Evolutionary conservation across 345 rosid species (phyloP), one percentile per base, ranked within the genome.

Genomic region (Anacardium occidentale): DNA sequence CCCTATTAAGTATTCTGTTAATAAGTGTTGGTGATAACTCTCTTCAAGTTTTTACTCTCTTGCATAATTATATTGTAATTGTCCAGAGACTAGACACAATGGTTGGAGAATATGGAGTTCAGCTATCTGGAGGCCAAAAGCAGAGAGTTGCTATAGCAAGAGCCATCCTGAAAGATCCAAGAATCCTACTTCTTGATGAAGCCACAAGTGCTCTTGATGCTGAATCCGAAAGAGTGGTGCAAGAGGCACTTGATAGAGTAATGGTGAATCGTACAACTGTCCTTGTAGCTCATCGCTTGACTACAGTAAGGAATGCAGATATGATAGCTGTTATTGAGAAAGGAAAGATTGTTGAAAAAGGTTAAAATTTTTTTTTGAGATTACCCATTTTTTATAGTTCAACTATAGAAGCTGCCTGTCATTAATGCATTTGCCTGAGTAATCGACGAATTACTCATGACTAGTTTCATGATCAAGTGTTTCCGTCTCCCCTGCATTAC

Each of bases 61-160:
- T 47, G n/a, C 29, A 48, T 17, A 29, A 17, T 3, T 64, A 14
- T 53, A 15, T 59, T 17, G 13, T 44, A 25, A 3, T 22, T 52
- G 4, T 20, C 45, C 48, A 90, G 96, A 94, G 94, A 32, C 57
- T 89, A 44, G 87, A 89, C 48, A 90, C 93, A 2, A 79, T 78
- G 88, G 96, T 89, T 24, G 96, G 98, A 0, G 96, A 92, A 71
- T 94, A 87, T 32, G 98, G 96, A 37, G 84, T 84, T 25, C 93
- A 85, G 76, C 85, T 92, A 17, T 92, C 96, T 0, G 90, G 98
- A 29, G 98, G 98, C 0, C 96, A 90, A 64, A 90, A 92, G 78
- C 96, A 90, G 78, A 86, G 94, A 72, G 75, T 91, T 2, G 97
- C 92, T 0, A 86, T 89, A 65, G 89, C 94, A 3, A 82, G 94